These are phyloP conservation scores for Castanospermum australe DNA, from an alignment of 306 rosid species.

Conservation along the genomic window DNA sequence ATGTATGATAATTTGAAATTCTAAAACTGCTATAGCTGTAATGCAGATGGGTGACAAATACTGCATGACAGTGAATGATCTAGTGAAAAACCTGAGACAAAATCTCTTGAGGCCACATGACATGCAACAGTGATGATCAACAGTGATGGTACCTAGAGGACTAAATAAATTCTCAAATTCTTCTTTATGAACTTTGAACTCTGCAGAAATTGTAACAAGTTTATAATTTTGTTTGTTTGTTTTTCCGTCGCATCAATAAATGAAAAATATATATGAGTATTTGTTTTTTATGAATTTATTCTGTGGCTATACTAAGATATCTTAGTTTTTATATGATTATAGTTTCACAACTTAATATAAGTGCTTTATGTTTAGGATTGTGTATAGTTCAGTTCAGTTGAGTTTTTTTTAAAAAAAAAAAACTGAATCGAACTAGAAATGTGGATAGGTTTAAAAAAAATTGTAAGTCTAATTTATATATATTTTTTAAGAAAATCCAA, in stretches of 20 bases:
- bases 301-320: not conserved
- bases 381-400: no score
- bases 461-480: no score
- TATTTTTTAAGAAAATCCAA: no score
- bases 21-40: not conserved
- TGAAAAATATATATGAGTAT: not conserved
- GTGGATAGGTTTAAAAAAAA: no score
- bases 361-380: no score
- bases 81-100: conserved; percentile 12
- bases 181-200: not conserved
- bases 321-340: no score
- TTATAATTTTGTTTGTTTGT: not conserved
- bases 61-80: conserved; percentile 17
- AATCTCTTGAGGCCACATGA: conserved; percentile 2
- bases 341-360: not conserved
- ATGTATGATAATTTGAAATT: not conserved
- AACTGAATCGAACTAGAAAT: no score
- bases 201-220: not conserved
- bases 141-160: not conserved
- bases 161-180: not conserved
- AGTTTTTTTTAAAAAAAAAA: no score
- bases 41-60: conserved; percentile 27
- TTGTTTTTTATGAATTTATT: not conserved
- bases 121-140: not conserved
- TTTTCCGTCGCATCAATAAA: not conserved